These are phyloP conservation scores for Suillus paluster DNA, from an alignment of 768 basidiomycete species.

Conservation along the genomic window DNA sequence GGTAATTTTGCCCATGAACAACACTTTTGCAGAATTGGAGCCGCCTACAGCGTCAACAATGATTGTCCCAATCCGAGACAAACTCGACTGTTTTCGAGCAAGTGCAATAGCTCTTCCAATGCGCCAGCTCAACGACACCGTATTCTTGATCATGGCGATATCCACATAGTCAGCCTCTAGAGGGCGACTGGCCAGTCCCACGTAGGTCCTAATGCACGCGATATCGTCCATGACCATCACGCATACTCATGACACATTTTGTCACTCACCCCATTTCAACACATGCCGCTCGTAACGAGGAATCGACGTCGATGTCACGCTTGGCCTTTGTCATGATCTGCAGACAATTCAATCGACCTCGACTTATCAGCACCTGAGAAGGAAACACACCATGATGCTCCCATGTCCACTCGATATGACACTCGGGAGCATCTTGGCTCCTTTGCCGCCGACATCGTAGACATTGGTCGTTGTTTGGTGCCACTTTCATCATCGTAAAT, in stretches of 20 bases:
- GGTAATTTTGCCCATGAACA: constrained; percentile 66
- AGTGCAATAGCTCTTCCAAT: constrained; percentile 62
- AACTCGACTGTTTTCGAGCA: constrained; percentile 50
- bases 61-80: constrained; percentile 40
- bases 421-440: constrained; percentile 34
- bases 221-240: neutral
- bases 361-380: neutral
- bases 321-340: constrained; percentile 49
- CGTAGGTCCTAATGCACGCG: constrained; percentile 38
- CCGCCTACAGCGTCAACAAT: constrained; percentile 44
- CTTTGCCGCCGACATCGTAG: constrained; percentile 30
- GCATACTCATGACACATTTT: neutral
- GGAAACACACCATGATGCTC: constrained; percentile 35
- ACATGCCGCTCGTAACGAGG: constrained; percentile 49
- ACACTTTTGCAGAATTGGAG: constrained; percentile 36
- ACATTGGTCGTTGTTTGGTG: constrained; percentile 37
- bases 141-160: constrained; percentile 50
- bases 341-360: constrained; percentile 13
- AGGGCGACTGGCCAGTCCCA: constrained; percentile 49
- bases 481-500: constrained; percentile 23
- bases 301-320: constrained; percentile 47
- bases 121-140: constrained; percentile 64
- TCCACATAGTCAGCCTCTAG: constrained; percentile 40
- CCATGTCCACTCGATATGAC: constrained; percentile 44
- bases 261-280: constrained; percentile 51